Evolutionary conservation across 306 rosid genomes (phyloP).

Genomic region (Mimosa pudica): DNA sequence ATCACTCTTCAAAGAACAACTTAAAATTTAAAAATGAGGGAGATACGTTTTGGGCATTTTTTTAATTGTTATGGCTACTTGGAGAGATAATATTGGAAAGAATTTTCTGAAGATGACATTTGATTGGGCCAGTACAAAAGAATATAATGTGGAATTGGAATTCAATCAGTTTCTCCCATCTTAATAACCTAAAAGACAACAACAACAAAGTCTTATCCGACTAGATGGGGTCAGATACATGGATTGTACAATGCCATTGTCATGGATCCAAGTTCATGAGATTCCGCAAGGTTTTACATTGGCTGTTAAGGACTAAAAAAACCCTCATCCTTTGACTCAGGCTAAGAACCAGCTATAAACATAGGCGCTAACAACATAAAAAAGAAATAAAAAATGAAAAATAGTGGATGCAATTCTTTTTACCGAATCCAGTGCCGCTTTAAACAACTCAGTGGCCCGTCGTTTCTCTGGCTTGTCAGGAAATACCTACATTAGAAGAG

Average conservation of each 20-base stretch:
- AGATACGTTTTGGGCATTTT: conserved; percentile 5
- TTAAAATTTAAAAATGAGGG: conserved; percentile 22
- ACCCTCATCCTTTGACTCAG: no score
- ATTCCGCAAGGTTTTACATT: no score
- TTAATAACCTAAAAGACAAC: background rate
- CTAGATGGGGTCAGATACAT: no score
- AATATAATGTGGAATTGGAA: conserved; percentile 25
- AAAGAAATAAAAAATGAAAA: conserved; percentile 17
- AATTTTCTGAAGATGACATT: conserved; percentile 17
- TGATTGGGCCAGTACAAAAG: conserved; percentile 3
- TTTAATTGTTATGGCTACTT: background rate
- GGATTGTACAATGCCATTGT: no score
- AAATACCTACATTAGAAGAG: conserved; percentile 66
- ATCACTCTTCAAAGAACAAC: conserved; percentile 25
- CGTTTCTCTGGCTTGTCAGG: conserved; percentile 94
- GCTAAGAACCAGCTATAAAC: no score
- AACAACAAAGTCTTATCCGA: no score
- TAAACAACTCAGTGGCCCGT: conserved; percentile 79
- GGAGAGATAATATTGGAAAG: background rate
- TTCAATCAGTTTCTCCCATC: conserved; percentile 19
- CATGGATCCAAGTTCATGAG: no score
- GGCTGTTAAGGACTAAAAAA: no score
- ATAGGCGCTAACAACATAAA: background rate
- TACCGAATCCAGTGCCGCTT: conserved; percentile 89
- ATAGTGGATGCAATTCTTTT: conserved; percentile 30